Evolutionary conservation across 2,329 filamentous ascomycete species (phyloP).

Genomic region (Diplocarpon rosae): DNA sequence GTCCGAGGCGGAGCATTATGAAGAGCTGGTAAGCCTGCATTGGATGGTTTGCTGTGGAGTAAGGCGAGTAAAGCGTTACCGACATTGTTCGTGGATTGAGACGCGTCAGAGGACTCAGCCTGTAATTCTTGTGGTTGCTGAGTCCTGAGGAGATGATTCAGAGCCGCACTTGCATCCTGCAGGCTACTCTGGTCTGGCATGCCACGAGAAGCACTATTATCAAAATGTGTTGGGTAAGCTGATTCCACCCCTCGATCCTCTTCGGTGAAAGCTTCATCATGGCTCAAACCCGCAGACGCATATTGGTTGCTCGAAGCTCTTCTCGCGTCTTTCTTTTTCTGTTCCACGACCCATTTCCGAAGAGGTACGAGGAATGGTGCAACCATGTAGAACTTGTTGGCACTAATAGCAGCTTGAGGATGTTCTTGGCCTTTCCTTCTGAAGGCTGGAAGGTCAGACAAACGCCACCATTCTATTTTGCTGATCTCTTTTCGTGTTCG

Average conservation of each 20-base stretch:
- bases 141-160: conserved; percentile 45
- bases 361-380: conserved; percentile 79
- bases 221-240: conserved; percentile 4
- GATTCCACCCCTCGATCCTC: conserved; percentile 38
- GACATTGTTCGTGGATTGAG: conserved; percentile 22
- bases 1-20: conserved; percentile 34
- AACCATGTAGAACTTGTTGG: conserved; percentile 95
- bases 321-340: conserved; percentile 60
- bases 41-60: conserved; percentile 29
- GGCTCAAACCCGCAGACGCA: conserved; percentile 33
- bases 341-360: conserved; percentile 82
- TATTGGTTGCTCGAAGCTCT: conserved; percentile 33
- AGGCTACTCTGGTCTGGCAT: conserved; percentile 31
- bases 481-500: conserved; percentile 95
- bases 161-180: conserved; percentile 36
- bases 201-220: conserved; percentile 4
- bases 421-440: conserved; percentile 51
- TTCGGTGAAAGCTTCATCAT: conserved; percentile 49
- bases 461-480: conserved; percentile 88
- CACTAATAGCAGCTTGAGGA: conserved; percentile 46
- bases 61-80: conserved; percentile 43
- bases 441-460: conserved; percentile 77
- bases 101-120: conserved; percentile 10
- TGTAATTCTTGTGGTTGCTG: conserved; percentile 42
- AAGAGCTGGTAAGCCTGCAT: conserved; percentile 8